phyloP scores from a whole-genome alignment of 2,329 filamentous ascomycete species.

The Colletotrichum lini region DNA sequence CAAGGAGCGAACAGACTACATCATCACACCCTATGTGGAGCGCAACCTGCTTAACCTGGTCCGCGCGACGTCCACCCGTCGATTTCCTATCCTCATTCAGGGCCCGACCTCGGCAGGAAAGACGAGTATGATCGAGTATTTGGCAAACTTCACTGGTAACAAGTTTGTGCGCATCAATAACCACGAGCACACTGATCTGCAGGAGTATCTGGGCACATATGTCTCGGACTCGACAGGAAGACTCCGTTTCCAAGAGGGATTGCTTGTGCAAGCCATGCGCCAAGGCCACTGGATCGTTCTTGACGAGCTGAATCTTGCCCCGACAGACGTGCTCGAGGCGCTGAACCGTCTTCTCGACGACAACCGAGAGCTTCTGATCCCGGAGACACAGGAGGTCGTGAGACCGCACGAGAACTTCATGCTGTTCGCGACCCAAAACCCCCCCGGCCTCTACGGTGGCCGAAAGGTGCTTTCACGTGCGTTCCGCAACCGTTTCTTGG shows the following conservation, averaged over 20 bases:
- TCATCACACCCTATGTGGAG: constrained; percentile 95
- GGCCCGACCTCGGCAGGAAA: constrained; percentile 98
- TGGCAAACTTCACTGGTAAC: constrained; percentile 97
- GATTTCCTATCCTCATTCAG: constrained; percentile 95
- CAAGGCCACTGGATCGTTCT: constrained; percentile 98
- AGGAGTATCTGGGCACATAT: constrained; percentile 97
- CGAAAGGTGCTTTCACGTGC: constrained; percentile 93
- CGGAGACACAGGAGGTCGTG: constrained; percentile 95
- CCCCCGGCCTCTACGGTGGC: constrained; percentile 93
- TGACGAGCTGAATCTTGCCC: constrained; percentile 96
- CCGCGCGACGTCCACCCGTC: constrained; percentile 89
- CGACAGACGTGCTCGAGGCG: constrained; percentile 96
- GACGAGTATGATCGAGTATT: constrained; percentile 99
- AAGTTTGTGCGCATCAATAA: constrained; percentile 99
- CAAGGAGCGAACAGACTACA: constrained; percentile 88
- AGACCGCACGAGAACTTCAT: constrained; percentile 96
- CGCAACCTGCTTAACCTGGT: constrained; percentile 96
- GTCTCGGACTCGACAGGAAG: constrained; percentile 88
- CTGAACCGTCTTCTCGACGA: constrained; percentile 96
- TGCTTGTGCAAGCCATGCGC: constrained; percentile 91
- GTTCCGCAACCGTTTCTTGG: constrained; percentile 96
- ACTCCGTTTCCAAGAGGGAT: constrained; percentile 91
- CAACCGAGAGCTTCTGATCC: constrained; percentile 94
- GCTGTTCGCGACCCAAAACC: constrained; percentile 98
- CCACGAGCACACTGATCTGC: constrained; percentile 97